These are phyloP conservation scores for Rhinocladiella mackenziei DNA, from an alignment of 2,329 filamentous ascomycete species.

Conservation along the genomic window DNA sequence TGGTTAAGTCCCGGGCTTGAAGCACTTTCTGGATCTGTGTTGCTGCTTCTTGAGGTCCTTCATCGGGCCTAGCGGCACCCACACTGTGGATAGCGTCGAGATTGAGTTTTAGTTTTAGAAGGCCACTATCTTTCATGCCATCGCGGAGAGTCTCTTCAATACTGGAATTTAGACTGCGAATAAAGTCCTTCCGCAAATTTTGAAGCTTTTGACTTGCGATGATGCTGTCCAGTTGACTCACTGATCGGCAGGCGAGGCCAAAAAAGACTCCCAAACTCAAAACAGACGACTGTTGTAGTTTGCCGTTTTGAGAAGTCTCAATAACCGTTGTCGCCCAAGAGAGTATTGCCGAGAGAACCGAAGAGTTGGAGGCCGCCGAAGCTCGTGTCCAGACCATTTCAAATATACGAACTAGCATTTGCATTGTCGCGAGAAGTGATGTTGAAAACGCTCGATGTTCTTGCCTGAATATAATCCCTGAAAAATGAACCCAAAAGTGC, in stretches of 20 bases:
- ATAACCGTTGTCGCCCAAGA: constrained; percentile 3
- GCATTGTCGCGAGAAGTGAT: constrained; percentile 1
- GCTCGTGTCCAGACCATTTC: constrained; percentile 5
- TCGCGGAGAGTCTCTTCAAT: background rate
- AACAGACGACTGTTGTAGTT: background rate
- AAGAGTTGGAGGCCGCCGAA: background rate
- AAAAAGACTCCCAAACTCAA: constrained; percentile 7
- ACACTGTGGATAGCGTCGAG: constrained; percentile 1
- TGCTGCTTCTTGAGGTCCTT: background rate
- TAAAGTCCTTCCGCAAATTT: constrained; percentile 5
- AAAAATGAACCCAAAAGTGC: constrained; percentile 12
- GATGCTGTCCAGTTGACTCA: background rate
- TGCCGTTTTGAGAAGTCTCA: background rate
- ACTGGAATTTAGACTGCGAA: background rate
- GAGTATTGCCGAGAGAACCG: background rate
- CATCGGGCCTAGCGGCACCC: background rate
- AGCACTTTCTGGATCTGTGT: constrained; percentile 4
- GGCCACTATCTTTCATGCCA: background rate
- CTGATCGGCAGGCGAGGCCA: background rate
- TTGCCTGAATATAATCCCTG: background rate
- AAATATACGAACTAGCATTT: constrained; percentile 11
- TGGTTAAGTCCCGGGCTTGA: background rate
- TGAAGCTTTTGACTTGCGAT: constrained; percentile 1
- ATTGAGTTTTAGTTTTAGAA: background rate
- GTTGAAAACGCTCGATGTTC: background rate